A percentile compares a stretch with the other conserved stretches of the same genome.
Conservation (phyloP, 2,329 filamentous ascomycete species). For the Dactylonectria estremocensis region DNA sequence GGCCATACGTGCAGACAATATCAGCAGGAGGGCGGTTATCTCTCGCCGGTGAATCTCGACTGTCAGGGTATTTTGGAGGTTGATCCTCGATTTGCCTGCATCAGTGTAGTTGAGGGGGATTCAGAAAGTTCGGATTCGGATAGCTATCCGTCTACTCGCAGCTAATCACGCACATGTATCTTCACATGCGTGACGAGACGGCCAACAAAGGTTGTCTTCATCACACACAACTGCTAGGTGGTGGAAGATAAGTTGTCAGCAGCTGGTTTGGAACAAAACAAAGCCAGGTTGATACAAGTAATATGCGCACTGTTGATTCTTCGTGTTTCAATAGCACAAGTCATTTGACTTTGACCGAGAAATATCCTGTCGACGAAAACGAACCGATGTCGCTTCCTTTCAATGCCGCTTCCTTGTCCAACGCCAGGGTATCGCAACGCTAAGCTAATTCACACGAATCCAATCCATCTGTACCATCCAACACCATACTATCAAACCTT, state of each 20-base stretch:
- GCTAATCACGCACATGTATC: not conserved
- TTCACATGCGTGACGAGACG: not conserved
- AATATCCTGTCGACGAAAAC: not conserved
- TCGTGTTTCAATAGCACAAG: not conserved
- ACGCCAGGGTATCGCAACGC: constrained; percentile 44
- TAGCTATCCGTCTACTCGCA: not conserved
- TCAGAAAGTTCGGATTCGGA: not conserved
- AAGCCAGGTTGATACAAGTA: too few relatives aligned
- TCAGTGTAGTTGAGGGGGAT: not conserved
- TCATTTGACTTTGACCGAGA: not conserved
- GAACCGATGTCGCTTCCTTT: not conserved
- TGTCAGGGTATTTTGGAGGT: constrained; percentile 19
- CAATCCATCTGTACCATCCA: not conserved
- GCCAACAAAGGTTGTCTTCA: not conserved
- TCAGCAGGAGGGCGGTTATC: constrained; percentile 9
- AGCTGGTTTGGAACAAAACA: not conserved
- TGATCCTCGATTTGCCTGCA: constrained; percentile 4
- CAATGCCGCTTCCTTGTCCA: constrained; percentile 3
- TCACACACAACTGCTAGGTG: not conserved
- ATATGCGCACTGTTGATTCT: not conserved
- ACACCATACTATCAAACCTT: constrained; percentile 37
- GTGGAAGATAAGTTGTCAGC: not conserved
- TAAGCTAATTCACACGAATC: constrained; percentile 31
- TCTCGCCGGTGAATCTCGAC: constrained; percentile 26
- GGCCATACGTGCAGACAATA: constrained; percentile 12